These are phyloP conservation scores for Scolecobasidium constrictum DNA, from an alignment of 2,329 filamentous ascomycete genomes.

Conservation along the genomic window DNA sequence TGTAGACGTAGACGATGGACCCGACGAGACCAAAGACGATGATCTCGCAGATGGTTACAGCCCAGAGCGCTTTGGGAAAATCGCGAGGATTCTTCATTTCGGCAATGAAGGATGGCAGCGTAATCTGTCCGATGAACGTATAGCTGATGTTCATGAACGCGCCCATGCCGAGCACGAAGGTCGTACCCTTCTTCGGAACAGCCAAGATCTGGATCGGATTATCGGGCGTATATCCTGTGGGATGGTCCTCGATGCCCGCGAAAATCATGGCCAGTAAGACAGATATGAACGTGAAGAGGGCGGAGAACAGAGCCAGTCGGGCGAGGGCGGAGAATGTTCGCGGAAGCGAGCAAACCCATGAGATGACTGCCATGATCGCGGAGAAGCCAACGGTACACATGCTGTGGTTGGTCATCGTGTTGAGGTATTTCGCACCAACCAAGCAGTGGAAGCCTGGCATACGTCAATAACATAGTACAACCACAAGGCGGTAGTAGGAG, in stretches of 20 bases:
- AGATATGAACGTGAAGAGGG: slow-evolving; percentile 81
- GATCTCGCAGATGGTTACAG: slow-evolving; percentile 78
- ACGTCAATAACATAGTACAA: slow-evolving; percentile 24
- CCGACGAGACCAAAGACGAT: slow-evolving; percentile 79
- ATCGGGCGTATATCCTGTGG: slow-evolving; percentile 46
- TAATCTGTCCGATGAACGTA: slow-evolving; percentile 93
- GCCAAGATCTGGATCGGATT: slow-evolving; percentile 60
- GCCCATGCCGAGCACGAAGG: slow-evolving; percentile 71
- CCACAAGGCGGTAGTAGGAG: slow-evolving; percentile 24
- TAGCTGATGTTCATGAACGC: slow-evolving; percentile 94
- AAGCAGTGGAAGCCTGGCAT: slow-evolving; percentile 62
- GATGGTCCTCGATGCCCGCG: slow-evolving; percentile 63
- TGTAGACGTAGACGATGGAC: slow-evolving; percentile 72
- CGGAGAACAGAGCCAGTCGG: slow-evolving; percentile 67
- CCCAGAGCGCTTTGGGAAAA: slow-evolving; percentile 88
- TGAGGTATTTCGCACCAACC: slow-evolving; percentile 75
- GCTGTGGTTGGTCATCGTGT: slow-evolving; percentile 67
- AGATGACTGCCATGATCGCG: slow-evolving; percentile 62
- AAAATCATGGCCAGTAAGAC: slow-evolving; percentile 79
- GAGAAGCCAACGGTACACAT: slow-evolving; percentile 74
- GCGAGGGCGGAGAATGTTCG: slow-evolving; percentile 75
- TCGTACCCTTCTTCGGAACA: slow-evolving; percentile 57
- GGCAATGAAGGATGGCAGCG: slow-evolving; percentile 85
- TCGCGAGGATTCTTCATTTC: slow-evolving; percentile 77
- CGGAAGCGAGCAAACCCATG: slow-evolving; percentile 69